Conservation (phyloP, 225 moss, liverwort and hornwort species). For the Takakia lepidozioides region DNA sequence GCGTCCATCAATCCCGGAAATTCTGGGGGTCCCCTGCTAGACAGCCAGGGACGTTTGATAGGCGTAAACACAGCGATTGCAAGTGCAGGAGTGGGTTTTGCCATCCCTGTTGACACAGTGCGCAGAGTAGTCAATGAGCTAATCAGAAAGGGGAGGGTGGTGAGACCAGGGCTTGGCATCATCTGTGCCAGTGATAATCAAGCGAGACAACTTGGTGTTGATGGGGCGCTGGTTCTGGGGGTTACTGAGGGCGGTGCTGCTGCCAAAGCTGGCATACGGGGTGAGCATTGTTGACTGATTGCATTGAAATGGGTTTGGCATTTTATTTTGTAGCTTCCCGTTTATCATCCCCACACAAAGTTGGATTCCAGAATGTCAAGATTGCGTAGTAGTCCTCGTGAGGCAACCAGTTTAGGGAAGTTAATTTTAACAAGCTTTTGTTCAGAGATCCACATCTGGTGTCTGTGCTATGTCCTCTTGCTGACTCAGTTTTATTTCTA, state of each 20-base stretch:
- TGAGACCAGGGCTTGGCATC: slow-evolving; percentile 47
- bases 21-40: slow-evolving; percentile 47
- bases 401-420: too few species aligned
- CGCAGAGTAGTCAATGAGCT: slow-evolving; percentile 46
- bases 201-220: slow-evolving; percentile 52
- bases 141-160: slow-evolving; percentile 46
- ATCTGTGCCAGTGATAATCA: slow-evolving; percentile 46
- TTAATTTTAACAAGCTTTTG: too few species aligned
- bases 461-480: too few species aligned
- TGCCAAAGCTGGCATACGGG: slow-evolving; percentile 40
- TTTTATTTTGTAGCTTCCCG: too few species aligned
- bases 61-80: slow-evolving; percentile 58
- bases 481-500: neutral
- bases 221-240: slow-evolving; percentile 37
- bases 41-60: slow-evolving; percentile 46
- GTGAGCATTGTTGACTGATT: slow-evolving; percentile 18
- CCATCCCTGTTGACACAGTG: slow-evolving; percentile 59
- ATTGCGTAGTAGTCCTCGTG: too few species aligned
- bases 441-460: too few species aligned
- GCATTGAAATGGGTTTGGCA: neutral
- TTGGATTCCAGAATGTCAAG: too few species aligned
- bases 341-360: too few species aligned
- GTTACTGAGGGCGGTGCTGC: slow-evolving; percentile 34
- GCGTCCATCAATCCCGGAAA: slow-evolving; percentile 64
- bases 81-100: slow-evolving; percentile 49